Conservation (phyloP, 192 early-diverging fungal species). For the Pilaira anomala region DNA sequence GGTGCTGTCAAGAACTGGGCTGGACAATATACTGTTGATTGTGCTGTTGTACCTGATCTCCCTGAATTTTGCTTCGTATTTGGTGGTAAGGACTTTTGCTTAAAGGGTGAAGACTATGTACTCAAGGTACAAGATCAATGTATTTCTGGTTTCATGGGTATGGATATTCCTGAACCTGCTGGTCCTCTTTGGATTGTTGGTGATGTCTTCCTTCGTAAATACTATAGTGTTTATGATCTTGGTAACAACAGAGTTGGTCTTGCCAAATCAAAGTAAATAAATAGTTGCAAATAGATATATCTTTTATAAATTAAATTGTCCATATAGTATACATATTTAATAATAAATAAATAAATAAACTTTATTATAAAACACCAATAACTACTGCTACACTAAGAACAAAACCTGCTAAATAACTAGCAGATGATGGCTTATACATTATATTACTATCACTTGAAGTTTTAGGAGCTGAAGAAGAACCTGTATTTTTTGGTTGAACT, state of each 20-base stretch:
- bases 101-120: slow-evolving; percentile 64
- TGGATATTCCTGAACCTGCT: slow-evolving; percentile 76
- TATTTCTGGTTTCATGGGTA: slow-evolving; percentile 87
- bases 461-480: background rate
- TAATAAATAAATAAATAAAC: background rate
- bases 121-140: slow-evolving; percentile 64
- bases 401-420: background rate
- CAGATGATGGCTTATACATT: background rate
- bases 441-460: background rate
- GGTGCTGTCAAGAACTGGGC: slow-evolving; percentile 92
- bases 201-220: slow-evolving; percentile 82
- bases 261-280: slow-evolving; percentile 31
- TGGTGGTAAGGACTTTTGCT: slow-evolving; percentile 50
- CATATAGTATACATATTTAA: background rate
- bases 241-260: slow-evolving; percentile 73
- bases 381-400: background rate
- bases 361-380: background rate
- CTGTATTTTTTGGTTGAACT: background rate
- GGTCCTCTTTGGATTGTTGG: slow-evolving; percentile 84
- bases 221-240: slow-evolving; percentile 69
- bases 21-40: slow-evolving; percentile 84
- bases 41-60: slow-evolving; percentile 70
- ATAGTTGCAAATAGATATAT: background rate
- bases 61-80: slow-evolving; percentile 72
- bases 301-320: background rate